Percentiles rank a stretch among this genome's conserved stretches.
Evolutionary conservation across 2,329 filamentous ascomycete genomes (phyloP).

Genomic region (Cadophora luteo-olivacea): DNA sequence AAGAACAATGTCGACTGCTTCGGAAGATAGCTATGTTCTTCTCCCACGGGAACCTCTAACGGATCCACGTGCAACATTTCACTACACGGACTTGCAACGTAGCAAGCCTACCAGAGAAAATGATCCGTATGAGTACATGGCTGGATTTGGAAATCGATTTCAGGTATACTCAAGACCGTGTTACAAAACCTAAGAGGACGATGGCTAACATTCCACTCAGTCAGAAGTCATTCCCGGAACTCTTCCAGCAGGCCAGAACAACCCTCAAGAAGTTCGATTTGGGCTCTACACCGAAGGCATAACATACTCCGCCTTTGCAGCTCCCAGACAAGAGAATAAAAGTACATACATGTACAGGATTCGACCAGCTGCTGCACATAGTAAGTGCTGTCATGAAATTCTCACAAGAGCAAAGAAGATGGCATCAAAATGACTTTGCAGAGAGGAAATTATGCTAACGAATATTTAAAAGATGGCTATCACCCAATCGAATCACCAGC

Average conservation of each 20-base stretch:
- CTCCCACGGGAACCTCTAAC: conserved; percentile 27
- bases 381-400: conserved; percentile 31
- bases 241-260: conserved; percentile 50
- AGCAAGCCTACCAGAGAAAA: conserved; percentile 59
- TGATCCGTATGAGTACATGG: conserved; percentile 61
- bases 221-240: conserved; percentile 52
- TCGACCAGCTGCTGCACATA: conserved; percentile 51
- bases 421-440: too few species aligned
- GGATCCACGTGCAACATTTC: conserved; percentile 57
- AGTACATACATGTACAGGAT: conserved; percentile 54
- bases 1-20: conserved; percentile 6
- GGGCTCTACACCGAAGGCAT: conserved; percentile 54
- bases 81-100: conserved; percentile 65
- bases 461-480: conserved; percentile 55
- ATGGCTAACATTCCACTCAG: conserved; percentile 24
- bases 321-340: conserved; percentile 50
- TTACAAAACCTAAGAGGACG: not conserved
- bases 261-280: conserved; percentile 50
- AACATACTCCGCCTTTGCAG: conserved; percentile 52
- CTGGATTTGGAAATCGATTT: conserved; percentile 59
- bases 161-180: not conserved
- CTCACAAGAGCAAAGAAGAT: too few species aligned
- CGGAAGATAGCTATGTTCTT: conserved; percentile 23
- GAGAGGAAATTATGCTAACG: conserved; percentile 55
- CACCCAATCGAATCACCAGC: conserved; percentile 52